Evolutionary conservation across 2,329 filamentous ascomycete genomes (phyloP), one percentile per base, ranked within the genome.

Genomic region (Diaporthe sp.): DNA sequence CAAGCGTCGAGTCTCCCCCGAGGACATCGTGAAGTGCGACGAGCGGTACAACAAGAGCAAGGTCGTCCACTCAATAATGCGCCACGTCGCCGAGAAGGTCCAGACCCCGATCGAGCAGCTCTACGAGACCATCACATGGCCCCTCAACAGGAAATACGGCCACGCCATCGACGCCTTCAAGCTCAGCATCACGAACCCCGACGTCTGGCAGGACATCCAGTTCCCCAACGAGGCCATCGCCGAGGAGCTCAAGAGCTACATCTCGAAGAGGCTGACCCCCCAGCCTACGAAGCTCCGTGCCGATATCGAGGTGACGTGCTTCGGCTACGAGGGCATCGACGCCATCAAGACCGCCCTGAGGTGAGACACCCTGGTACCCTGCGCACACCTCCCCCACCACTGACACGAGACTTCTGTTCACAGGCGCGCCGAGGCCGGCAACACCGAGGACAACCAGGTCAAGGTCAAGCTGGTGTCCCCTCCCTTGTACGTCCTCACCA

Each of bases 11-110:
- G 97, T 99, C 75, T 98, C 96, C 56, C 94, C 97, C 58, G 97
- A 99, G 84, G 97, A 99, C 87, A 97, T 98, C 77, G 90, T 98
- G 80, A 98, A 98, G 88, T 99, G 97, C 84, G 97, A 99, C 84
- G 97, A 99, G 88, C 92, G 97, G 80, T 99, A 98, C 90, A 99
- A 99, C 91, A 99, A 99, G 92, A 94, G 95, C 88, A 99, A 99
- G 89, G 97, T 98, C 89, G 97, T 98, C 53, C 97, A 99, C 86
- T 97, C 95, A 71, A 98, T 99, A 85, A 96, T 99, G 94, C 93
- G 96, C 84, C 97, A 75, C 32, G 97, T 99, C 77, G 96, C 97
- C 78, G 96, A 99, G 88, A 98, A 98, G 90, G 97, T 95, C 56
- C 92, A 94, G 82, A 94, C 92, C 39, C 96, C 96, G n/a, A 97